These are phyloP conservation scores for Pontederia crassipes DNA, from an alignment of 176 grass and related monocot species.

Conservation along the genomic window DNA sequence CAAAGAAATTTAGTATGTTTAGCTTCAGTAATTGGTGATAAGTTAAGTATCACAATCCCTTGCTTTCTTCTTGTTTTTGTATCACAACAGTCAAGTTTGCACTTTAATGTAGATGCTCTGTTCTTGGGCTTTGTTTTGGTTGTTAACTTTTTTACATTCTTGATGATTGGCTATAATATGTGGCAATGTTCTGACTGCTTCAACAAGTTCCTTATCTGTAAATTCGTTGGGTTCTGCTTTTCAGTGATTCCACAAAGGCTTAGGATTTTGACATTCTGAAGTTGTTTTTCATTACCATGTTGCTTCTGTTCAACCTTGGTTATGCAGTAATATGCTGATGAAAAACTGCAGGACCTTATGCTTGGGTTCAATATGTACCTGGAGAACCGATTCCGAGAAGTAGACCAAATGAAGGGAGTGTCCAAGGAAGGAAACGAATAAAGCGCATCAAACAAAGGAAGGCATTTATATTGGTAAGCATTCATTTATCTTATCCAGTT, in stretches of 20 bases:
- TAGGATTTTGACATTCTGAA: neutral
- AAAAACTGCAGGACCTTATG: constrained; percentile 31
- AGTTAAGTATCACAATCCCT: too few relatives aligned
- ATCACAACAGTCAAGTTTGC: too few relatives aligned
- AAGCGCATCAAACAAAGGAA: constrained; percentile 39
- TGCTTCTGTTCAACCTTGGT: neutral
- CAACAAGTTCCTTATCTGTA: neutral
- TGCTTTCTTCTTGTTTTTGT: too few relatives aligned
- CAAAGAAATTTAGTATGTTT: too few relatives aligned
- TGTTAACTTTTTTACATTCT: too few relatives aligned
- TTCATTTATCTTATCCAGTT: neutral
- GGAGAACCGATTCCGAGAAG: constrained; percentile 35
- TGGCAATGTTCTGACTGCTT: neutral
- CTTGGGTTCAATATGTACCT: constrained; percentile 42
- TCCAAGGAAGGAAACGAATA: constrained; percentile 33
- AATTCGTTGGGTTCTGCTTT: neutral
- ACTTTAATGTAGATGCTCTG: too few relatives aligned
- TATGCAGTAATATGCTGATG: constrained; percentile 2
- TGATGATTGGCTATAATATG: too few relatives aligned
- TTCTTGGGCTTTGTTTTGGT: too few relatives aligned
- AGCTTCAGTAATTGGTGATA: too few relatives aligned
- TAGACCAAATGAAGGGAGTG: constrained; percentile 42
- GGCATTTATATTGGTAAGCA: constrained; percentile 28
- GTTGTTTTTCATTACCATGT: neutral
- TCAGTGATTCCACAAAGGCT: neutral